Base-by-base conservation (phyloP, 441 rosid species). In the Oxalis stricta region DNA sequence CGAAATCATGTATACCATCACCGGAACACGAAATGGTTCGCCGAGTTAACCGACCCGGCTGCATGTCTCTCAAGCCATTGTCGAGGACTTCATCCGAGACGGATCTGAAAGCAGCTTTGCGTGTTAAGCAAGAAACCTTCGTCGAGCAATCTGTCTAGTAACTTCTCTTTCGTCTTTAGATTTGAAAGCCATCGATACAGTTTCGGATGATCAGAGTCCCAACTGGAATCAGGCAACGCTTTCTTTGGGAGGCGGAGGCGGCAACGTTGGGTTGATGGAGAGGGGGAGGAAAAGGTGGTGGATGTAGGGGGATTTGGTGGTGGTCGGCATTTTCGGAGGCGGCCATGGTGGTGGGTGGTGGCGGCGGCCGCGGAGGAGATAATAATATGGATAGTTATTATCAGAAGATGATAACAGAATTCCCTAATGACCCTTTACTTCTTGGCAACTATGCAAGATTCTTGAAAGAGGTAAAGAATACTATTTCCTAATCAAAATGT, bases 381-480 rank as follows among this genome's bases (percentile, higher is more conserved):
- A 78, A 68, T 11, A 58, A 44, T 18, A 49, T 73, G 58, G 86
- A 84, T 37, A 55, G 38, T 11, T 73, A 80, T 65, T 80, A 75
- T 33, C 69, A 70, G 60, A 69, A 61, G 22, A 75, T 77, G 84
- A 77, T 83, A 6, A 33, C 58, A 34, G 61, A 56, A 7, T 65
- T 65, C 55, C 82, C 91, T 3, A 77, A 68, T 0, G 77, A 75
- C 21, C 55, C 63, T 48, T 75, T 75, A 26, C 62, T 84, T 45
- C 94, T 84, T 10, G 58, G 73, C 4, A 84, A 84, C 52, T 84
- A 84, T 34, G 80, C 91, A 19, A 80, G 68, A 53, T 84, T 69
- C 71, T 70, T 84, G 63, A 80, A 70, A 63, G 94, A 77, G 71
- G 89, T 73, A 46, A 1, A 8, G 10, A 1, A 15, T 19, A 11